These are phyloP conservation scores for Eutypella sp. DNA, from an alignment of 2,329 filamentous ascomycete species.

Conservation along the genomic window DNA sequence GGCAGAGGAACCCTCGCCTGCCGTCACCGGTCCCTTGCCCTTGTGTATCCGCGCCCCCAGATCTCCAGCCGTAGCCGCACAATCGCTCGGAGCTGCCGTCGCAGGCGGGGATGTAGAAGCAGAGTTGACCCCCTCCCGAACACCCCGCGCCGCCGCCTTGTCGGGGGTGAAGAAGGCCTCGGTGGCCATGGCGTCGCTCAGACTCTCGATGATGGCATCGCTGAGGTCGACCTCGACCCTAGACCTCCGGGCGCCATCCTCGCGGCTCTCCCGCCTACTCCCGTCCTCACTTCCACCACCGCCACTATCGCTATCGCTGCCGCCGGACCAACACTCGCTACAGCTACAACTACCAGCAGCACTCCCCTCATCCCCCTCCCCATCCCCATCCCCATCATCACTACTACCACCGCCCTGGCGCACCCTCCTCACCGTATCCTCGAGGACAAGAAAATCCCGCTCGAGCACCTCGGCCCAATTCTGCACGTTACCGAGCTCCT, in stretches of 20 bases:
- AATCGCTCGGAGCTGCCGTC: too few species aligned
- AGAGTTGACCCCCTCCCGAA: too few species aligned
- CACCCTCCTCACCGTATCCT: constrained; percentile 59
- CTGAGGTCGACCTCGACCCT: constrained; percentile 15
- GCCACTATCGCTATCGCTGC: constrained; percentile 26
- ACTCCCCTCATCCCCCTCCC: constrained; percentile 23
- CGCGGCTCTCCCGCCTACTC: constrained; percentile 6
- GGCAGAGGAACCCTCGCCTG: too few species aligned
- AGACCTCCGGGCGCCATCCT: background rate
- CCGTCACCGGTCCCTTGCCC: too few species aligned
- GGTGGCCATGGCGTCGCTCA: constrained; percentile 27
- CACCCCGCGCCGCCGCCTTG: too few species aligned
- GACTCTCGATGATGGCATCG: constrained; percentile 21
- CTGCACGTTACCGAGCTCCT: constrained; percentile 77
- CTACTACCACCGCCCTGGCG: constrained; percentile 23
- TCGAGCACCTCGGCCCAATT: constrained; percentile 84
- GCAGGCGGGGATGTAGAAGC: too few species aligned
- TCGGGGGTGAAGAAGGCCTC: constrained; percentile 3
- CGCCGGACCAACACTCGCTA: constrained; percentile 25
- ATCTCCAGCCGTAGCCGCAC: too few species aligned
- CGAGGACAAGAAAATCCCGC: constrained; percentile 58
- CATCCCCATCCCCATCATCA: constrained; percentile 17
- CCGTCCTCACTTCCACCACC: too few species aligned
- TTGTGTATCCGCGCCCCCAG: too few species aligned
- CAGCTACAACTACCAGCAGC: constrained; percentile 24